phyloP scores from a whole-genome alignment of 441 rosid genomes.

The Populus trichocarpa region DNA sequence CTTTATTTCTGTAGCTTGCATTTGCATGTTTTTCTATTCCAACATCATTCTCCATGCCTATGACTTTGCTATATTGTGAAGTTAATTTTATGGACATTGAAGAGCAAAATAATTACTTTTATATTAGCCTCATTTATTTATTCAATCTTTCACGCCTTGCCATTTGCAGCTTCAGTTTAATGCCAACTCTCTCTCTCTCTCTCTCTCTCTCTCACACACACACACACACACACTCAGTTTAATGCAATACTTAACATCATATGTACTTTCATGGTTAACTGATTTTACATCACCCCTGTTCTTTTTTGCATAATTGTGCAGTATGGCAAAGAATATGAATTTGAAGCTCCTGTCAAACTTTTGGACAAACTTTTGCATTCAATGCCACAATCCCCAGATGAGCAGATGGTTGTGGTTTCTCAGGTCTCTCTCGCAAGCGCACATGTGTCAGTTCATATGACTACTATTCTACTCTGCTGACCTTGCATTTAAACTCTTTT shows the following conservation, averaged over 20 bases:
- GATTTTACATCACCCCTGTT: neutral
- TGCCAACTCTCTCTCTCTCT: neutral
- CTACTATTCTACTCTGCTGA: neutral
- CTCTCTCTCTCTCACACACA: too few species aligned
- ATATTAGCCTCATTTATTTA: neutral
- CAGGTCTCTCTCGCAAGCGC: constrained; percentile 43
- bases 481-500: neutral
- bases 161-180: neutral
- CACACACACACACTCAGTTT: neutral
- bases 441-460: neutral
- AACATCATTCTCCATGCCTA: neutral
- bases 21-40: neutral
- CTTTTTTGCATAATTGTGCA: constrained; percentile 28
- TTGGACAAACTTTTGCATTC: constrained; percentile 81
- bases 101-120: neutral
- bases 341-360: constrained; percentile 88
- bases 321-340: constrained; percentile 95
- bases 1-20: neutral
- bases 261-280: neutral
- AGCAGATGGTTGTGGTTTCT: constrained; percentile 91
- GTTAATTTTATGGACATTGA: neutral
- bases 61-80: neutral
- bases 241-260: neutral
- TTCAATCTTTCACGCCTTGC: neutral
- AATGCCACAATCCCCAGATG: constrained; percentile 80